phyloP scores from a whole-genome alignment of 352 stramenopile genomes.

The Phytophthora niederhauseri region DNA sequence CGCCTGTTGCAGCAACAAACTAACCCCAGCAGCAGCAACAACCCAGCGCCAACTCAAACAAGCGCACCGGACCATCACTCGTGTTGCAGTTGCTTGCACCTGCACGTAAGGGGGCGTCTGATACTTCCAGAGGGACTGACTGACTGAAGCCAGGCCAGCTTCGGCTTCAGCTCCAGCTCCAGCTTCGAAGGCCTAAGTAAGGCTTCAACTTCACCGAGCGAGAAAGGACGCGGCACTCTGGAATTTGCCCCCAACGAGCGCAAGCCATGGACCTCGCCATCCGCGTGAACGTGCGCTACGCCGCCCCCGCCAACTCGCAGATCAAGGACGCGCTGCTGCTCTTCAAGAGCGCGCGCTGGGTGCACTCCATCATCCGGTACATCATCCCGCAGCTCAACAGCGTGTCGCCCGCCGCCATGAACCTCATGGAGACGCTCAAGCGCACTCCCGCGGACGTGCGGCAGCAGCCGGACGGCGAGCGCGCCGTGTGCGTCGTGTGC shows the following conservation, averaged over 20 bases:
- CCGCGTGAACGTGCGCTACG: slow-evolving; percentile 89
- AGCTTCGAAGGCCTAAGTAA: background rate
- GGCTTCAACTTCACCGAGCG: slow-evolving; percentile 7
- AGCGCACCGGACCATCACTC: slow-evolving; percentile 27
- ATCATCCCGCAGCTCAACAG: slow-evolving; percentile 90
- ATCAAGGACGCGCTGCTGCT: slow-evolving; percentile 88
- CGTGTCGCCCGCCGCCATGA: slow-evolving; percentile 71
- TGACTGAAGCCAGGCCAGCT: slow-evolving; percentile 22
- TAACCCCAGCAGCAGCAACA: slow-evolving; percentile 21
- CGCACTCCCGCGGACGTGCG: slow-evolving; percentile 33
- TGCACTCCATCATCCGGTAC: slow-evolving; percentile 91
- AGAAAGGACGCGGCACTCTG: slow-evolving; percentile 32
- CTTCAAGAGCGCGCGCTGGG: slow-evolving; percentile 90
- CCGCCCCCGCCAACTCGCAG: slow-evolving; percentile 82
- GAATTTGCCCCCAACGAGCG: slow-evolving; percentile 8
- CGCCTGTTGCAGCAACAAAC: slow-evolving; percentile 6
- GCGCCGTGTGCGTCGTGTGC: slow-evolving; percentile 75
- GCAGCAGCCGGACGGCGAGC: slow-evolving; percentile 30
- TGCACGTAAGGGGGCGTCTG: slow-evolving; percentile 8
- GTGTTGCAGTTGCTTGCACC: slow-evolving; percentile 1
- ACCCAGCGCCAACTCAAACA: slow-evolving; percentile 1
- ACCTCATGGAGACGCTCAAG: slow-evolving; percentile 70
- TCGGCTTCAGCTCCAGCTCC: background rate
- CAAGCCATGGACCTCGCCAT: slow-evolving; percentile 83
- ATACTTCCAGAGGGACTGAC: slow-evolving; percentile 18